Evolutionary conservation across 345 rosid genomes (phyloP).

Genomic region (Carallia brachiata): DNA sequence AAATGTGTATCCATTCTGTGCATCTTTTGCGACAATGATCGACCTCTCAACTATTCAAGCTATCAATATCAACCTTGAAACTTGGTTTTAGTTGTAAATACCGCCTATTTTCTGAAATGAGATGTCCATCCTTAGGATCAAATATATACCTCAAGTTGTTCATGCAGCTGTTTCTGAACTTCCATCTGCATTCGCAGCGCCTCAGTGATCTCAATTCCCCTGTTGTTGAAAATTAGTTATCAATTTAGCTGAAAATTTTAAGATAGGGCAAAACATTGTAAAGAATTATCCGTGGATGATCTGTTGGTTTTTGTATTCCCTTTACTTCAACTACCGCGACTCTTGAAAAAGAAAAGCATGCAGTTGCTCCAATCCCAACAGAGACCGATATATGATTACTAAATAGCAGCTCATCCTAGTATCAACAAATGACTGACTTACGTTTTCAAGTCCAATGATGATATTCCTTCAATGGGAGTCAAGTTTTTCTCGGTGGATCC

Average conservation of each 20-base stretch:
- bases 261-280: neutral
- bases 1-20: neutral
- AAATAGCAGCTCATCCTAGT: neutral
- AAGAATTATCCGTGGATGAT: neutral
- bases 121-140: neutral
- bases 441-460: conserved; percentile 72
- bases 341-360: neutral
- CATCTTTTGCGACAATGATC: neutral
- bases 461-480: conserved; percentile 57
- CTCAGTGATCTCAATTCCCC: conserved; percentile 73
- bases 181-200: conserved; percentile 85
- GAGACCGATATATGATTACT: neutral
- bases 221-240: conserved; percentile 22
- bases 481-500: conserved; percentile 55
- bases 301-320: neutral
- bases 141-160: conserved; percentile 82
- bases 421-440: conserved; percentile 33
- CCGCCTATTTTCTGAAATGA: neutral
- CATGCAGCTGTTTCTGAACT: conserved; percentile 81
- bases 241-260: conserved; percentile 5
- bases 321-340: too few relatives aligned
- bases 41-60: neutral
- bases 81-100: too few relatives aligned
- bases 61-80: neutral
- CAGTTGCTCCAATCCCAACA: conserved; percentile 1